Evolutionary conservation across 148 eudicot genomes (phyloP).

Genomic region (Limonium bicolor): DNA sequence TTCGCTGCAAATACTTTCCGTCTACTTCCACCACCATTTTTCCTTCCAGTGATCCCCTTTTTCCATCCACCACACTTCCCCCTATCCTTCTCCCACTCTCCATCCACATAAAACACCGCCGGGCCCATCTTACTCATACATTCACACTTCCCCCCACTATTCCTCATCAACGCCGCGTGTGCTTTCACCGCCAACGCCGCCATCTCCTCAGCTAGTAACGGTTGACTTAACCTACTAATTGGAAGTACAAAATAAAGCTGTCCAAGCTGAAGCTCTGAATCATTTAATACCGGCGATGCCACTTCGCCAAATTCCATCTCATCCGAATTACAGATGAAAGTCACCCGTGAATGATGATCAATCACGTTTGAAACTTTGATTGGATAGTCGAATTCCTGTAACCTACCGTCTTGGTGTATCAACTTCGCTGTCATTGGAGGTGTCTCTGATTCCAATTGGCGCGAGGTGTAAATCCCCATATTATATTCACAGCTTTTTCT

Average conservation of each 20-base stretch:
- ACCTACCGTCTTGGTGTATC: slow-evolving; percentile 13
- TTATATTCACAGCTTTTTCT: too few relatives aligned
- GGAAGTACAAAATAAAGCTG: slow-evolving; percentile 27
- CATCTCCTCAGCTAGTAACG: slow-evolving; percentile 26
- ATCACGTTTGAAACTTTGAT: slow-evolving; percentile 12
- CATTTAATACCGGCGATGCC: slow-evolving; percentile 5
- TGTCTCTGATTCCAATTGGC: too few relatives aligned
- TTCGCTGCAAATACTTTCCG: too few relatives aligned
- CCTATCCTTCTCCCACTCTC: too few relatives aligned
- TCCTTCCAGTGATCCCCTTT: too few relatives aligned
- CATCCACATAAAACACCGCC: too few relatives aligned
- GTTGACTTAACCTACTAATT: slow-evolving; percentile 6
- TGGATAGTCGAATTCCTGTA: slow-evolving; percentile 12
- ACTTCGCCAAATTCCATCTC: slow-evolving; percentile 20
- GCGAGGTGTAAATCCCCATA: too few relatives aligned
- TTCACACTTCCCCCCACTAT: background rate
- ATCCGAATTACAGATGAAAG: slow-evolving; percentile 21
- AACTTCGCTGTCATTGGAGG: slow-evolving; percentile 28
- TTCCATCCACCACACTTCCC: too few relatives aligned
- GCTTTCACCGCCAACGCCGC: slow-evolving; percentile 25
- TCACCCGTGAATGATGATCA: background rate
- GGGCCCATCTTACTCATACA: background rate
- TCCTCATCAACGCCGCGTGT: slow-evolving; percentile 2
- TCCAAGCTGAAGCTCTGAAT: slow-evolving; percentile 16
- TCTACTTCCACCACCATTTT: too few relatives aligned